Conservation (phyloP, 805 yeast species). For the Candida maltosa region DNA sequence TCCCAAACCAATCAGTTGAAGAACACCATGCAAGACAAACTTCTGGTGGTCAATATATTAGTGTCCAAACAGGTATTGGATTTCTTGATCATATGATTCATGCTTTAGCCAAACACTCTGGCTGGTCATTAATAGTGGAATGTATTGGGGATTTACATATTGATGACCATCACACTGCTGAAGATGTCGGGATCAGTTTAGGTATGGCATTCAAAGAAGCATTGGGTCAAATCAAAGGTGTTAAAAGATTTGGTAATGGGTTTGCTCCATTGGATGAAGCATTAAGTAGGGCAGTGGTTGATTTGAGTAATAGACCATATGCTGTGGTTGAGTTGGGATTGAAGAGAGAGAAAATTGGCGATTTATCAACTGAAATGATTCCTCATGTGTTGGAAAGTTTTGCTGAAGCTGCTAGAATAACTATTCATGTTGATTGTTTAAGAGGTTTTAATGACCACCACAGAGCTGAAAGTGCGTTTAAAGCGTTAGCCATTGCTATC, state of each 20-base stretch:
- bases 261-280: constrained; percentile 98
- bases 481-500: constrained; percentile 91
- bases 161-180: constrained; percentile 96
- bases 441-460: constrained; percentile 96
- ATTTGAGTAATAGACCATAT: constrained; percentile 87
- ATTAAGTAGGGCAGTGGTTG: constrained; percentile 91
- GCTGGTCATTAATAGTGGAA: constrained; percentile 88
- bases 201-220: constrained; percentile 90
- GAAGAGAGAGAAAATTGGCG: constrained; percentile 91
- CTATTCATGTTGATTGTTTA: constrained; percentile 90
- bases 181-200: constrained; percentile 90
- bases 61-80: constrained; percentile 89
- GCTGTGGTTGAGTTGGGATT: constrained; percentile 88
- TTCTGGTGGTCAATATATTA: constrained; percentile 68
- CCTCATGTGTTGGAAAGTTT: constrained; percentile 96
- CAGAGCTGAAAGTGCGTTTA: constrained; percentile 92
- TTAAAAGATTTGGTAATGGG: constrained; percentile 87
- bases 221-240: constrained; percentile 84
- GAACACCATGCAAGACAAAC: constrained; percentile 69
- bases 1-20: constrained; percentile 28
- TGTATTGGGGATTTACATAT: constrained; percentile 94
- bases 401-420: constrained; percentile 87
- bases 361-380: constrained; percentile 90
- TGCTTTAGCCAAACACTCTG: constrained; percentile 94
- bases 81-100: constrained; percentile 97